Conservation (phyloP, 1,139 yeast species). For the Geotrichum histeridarum region DNA sequence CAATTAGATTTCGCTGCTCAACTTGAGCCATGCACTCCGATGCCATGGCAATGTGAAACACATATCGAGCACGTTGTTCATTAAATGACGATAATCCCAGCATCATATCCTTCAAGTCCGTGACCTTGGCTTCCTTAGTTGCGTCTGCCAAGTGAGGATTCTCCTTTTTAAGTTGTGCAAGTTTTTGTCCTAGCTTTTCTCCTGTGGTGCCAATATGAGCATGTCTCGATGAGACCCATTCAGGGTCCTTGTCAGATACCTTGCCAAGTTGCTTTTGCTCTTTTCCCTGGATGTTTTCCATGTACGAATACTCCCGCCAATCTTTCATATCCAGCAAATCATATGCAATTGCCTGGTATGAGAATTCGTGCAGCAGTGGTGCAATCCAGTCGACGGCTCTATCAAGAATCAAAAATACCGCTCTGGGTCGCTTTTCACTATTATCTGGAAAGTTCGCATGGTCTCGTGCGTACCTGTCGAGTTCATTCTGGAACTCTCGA, state of each 20-base stretch:
- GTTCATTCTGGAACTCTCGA: conserved; percentile 57
- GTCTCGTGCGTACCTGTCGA: conserved; percentile 70
- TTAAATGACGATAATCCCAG: conserved; percentile 41
- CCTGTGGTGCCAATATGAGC: conserved; percentile 73
- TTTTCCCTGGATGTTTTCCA: conserved; percentile 53
- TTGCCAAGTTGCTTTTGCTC: conserved; percentile 45
- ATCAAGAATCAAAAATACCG: conserved; percentile 73
- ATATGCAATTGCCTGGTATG: conserved; percentile 88
- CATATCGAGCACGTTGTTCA: conserved; percentile 38
- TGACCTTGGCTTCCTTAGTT: conserved; percentile 33
- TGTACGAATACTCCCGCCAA: conserved; percentile 49
- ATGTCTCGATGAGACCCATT: conserved; percentile 71
- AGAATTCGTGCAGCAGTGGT: conserved; percentile 83
- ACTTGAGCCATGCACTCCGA: conserved; percentile 39
- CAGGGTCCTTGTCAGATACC: conserved; percentile 62
- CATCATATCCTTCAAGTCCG: conserved; percentile 41
- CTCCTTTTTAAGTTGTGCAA: conserved; percentile 63
- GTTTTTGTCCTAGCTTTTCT: conserved; percentile 55
- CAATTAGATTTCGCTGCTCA: conserved; percentile 32
- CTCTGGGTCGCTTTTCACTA: conserved; percentile 50
- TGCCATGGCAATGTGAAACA: conserved; percentile 40
- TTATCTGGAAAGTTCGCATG: conserved; percentile 55
- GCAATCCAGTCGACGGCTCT: conserved; percentile 78
- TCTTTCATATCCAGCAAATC: conserved; percentile 54
- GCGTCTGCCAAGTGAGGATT: conserved; percentile 51